Evolutionary conservation across 768 basidiomycete genomes (phyloP).

Genomic region (Omphalotus guepiniiformis): DNA sequence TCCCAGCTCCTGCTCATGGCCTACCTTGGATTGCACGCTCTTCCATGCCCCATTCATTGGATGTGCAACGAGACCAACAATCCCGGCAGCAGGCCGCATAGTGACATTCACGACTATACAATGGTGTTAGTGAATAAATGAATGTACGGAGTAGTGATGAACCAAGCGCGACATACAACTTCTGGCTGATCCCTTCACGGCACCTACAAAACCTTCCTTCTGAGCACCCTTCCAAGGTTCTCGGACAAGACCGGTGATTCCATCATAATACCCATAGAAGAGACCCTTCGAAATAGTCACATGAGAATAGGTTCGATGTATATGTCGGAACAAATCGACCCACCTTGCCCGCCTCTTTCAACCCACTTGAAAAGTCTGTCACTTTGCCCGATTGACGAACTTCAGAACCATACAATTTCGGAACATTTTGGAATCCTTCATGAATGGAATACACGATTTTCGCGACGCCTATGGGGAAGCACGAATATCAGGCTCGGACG

Average conservation of each 20-base stretch:
- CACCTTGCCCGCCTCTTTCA: conserved; percentile 47
- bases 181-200: conserved; percentile 31
- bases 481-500: neutral
- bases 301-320: neutral
- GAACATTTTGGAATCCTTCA: conserved; percentile 41
- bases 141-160: neutral
- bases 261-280: conserved; percentile 33
- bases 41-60: conserved; percentile 33
- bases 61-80: conserved; percentile 29
- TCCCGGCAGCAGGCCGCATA: conserved; percentile 28
- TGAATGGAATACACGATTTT: conserved; percentile 38
- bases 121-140: neutral
- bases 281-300: conserved; percentile 17
- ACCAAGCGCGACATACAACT: conserved; percentile 23
- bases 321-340: neutral
- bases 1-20: conserved; percentile 26
- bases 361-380: conserved; percentile 36
- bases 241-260: conserved; percentile 29
- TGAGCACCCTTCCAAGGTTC: conserved; percentile 30
- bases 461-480: conserved; percentile 31
- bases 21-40: conserved; percentile 25
- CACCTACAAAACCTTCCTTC: conserved; percentile 32
- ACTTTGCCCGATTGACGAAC: conserved; percentile 37
- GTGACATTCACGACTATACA: conserved; percentile 27
- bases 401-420: conserved; percentile 38